Evolutionary conservation across 2,329 filamentous ascomycete genomes (phyloP).

Genomic region (Chaetothyriales sp.): DNA sequence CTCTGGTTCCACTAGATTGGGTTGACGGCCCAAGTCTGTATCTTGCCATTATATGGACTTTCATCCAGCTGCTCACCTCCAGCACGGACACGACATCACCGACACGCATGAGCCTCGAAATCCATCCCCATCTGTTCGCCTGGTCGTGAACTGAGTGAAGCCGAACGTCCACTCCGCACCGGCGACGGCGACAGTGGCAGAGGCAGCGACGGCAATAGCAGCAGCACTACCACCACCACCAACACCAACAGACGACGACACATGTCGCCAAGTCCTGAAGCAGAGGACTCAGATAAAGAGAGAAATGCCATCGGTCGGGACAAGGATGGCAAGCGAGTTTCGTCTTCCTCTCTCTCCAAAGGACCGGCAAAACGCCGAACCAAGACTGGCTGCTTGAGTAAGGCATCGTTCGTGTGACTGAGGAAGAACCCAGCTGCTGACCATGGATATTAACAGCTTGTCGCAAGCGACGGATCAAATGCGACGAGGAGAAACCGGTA

Average conservation of each 20-base stretch:
- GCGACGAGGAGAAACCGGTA: constrained; percentile 58
- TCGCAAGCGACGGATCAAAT: constrained; percentile 89
- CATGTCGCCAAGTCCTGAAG: constrained; percentile 10
- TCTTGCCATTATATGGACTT: neutral
- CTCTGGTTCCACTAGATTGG: neutral
- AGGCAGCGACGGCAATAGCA: too few relatives aligned
- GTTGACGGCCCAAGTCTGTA: neutral
- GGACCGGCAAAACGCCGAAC: constrained; percentile 48
- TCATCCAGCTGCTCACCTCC: neutral
- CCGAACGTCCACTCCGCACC: neutral
- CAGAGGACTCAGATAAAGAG: constrained; percentile 7
- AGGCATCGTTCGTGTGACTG: constrained; percentile 21
- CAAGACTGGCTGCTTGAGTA: constrained; percentile 85
- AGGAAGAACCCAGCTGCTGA: neutral
- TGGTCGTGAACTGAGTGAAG: neutral
- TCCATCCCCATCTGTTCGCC: neutral
- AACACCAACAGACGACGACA: neutral
- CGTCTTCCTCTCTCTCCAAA: neutral
- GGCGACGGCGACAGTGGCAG: too few relatives aligned
- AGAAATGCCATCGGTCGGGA: neutral
- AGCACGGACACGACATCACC: neutral
- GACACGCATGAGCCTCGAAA: neutral
- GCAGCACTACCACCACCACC: too few relatives aligned
- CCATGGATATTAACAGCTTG: constrained; percentile 46
- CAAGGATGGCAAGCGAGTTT: constrained; percentile 2